Evolutionary conservation across 441 rosid genomes (phyloP).

Genomic region (Populus trichocarpa): DNA sequence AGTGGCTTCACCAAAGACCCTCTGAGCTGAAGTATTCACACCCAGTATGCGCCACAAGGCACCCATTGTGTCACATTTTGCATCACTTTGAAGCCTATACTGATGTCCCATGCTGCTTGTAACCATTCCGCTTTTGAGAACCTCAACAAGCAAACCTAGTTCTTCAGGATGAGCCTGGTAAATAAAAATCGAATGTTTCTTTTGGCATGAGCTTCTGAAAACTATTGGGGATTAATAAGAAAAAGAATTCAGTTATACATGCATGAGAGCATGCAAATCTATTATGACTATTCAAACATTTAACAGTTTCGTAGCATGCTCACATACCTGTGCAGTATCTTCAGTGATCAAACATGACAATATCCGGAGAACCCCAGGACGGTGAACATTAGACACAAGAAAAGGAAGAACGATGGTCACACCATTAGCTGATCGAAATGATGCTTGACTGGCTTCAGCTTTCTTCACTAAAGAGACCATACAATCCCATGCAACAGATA

Average conservation of each 20-base stretch:
- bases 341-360: slow-evolving; percentile 95
- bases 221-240: slow-evolving; percentile 1
- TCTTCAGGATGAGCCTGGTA: slow-evolving; percentile 93
- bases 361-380: slow-evolving; percentile 88
- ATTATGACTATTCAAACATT: not conserved
- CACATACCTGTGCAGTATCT: slow-evolving; percentile 83
- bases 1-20: slow-evolving; percentile 95
- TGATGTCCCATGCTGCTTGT: slow-evolving; percentile 89
- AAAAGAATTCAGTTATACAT: too few species aligned
- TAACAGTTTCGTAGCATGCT: not conserved
- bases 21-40: slow-evolving; percentile 78
- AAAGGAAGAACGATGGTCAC: slow-evolving; percentile 87
- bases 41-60: slow-evolving; percentile 98
- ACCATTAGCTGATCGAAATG: slow-evolving; percentile 95
- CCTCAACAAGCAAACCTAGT: slow-evolving; percentile 84
- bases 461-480: slow-evolving; percentile 91
- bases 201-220: slow-evolving; percentile 4
- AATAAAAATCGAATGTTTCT: slow-evolving; percentile 20
- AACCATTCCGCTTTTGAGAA: slow-evolving; percentile 99
- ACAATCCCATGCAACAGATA: slow-evolving; percentile 95
- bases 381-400: slow-evolving; percentile 76
- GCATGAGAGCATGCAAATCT: slow-evolving; percentile 6
- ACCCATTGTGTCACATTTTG: slow-evolving; percentile 98
- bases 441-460: slow-evolving; percentile 90
- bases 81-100: slow-evolving; percentile 84